Percentiles rank a stretch among this genome's conserved stretches.
These are phyloP conservation scores for Prunus mongolica DNA, from an alignment of 306 rosid genomes.

Conservation along the genomic window DNA sequence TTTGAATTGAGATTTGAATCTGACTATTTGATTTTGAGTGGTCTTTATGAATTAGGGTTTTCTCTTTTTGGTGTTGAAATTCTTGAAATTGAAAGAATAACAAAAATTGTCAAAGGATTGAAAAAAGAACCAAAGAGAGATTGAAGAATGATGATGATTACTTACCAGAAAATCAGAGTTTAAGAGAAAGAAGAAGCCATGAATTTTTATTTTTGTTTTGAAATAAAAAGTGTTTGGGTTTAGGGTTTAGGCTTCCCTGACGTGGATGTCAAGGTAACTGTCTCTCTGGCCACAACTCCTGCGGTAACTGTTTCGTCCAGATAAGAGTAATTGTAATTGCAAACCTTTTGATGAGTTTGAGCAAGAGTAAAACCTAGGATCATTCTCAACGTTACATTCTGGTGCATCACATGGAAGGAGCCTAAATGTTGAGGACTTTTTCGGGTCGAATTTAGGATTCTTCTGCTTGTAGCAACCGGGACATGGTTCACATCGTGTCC, in stretches of 20 bases:
- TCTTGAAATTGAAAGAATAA: too few relatives aligned
- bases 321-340: constrained; percentile 39
- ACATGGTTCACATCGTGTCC: constrained; percentile 54
- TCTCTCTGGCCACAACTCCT: constrained; percentile 41
- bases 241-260: constrained; percentile 4
- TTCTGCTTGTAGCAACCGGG: constrained; percentile 36
- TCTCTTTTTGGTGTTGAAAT: too few relatives aligned
- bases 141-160: too few relatives aligned
- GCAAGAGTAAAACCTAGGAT: constrained; percentile 17
- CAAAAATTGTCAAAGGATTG: too few relatives aligned
- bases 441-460: constrained; percentile 41
- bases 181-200: too few relatives aligned
- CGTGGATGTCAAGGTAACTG: constrained; percentile 19
- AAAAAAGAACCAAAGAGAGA: too few relatives aligned
- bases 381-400: constrained; percentile 20
- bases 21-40: too few relatives aligned
- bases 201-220: too few relatives aligned
- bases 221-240: too few relatives aligned
- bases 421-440: constrained; percentile 32
- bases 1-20: too few relatives aligned
- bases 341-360: constrained; percentile 26
- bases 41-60: too few relatives aligned
- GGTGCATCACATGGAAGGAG: constrained; percentile 40
- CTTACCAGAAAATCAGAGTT: too few relatives aligned
- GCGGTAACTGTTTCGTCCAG: constrained; percentile 22